These are phyloP conservation scores for Kodamaea anthophila DNA, from an alignment of 1,139 yeast species.

Conservation along the genomic window DNA sequence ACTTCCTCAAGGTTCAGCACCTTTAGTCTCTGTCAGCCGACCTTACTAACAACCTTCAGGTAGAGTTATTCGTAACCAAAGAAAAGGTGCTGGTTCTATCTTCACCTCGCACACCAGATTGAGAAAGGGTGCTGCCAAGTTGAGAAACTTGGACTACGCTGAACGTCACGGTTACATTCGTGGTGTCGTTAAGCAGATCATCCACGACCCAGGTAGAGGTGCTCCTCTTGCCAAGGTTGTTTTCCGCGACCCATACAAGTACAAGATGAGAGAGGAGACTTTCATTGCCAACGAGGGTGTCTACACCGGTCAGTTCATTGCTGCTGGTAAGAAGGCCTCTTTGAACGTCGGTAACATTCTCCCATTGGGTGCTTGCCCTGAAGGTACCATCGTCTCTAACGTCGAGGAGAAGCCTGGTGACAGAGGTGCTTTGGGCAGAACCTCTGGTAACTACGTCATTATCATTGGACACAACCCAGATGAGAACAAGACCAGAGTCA, in stretches of 20 bases:
- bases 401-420: slow-evolving; percentile 99
- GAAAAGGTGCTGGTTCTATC: slow-evolving; percentile 99
- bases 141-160: slow-evolving; percentile 98
- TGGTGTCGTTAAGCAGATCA: slow-evolving; percentile 97
- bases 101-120: slow-evolving; percentile 99
- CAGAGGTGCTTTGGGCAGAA: slow-evolving; percentile 99
- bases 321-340: slow-evolving; percentile 98
- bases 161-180: slow-evolving; percentile 99
- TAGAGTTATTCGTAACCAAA: slow-evolving; percentile 99
- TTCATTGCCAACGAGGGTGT: slow-evolving; percentile 99
- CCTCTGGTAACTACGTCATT: slow-evolving; percentile 99
- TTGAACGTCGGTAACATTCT: slow-evolving; percentile 95
- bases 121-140: slow-evolving; percentile 99
- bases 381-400: slow-evolving; percentile 98
- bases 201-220: slow-evolving; percentile 99
- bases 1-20: no score
- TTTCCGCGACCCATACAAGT: slow-evolving; percentile 99
- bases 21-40: background rate
- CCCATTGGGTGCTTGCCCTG: slow-evolving; percentile 97
- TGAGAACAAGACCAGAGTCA: slow-evolving; percentile 96
- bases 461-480: slow-evolving; percentile 99
- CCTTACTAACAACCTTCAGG: slow-evolving; percentile 42
- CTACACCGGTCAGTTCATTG: slow-evolving; percentile 98
- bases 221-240: slow-evolving; percentile 99
- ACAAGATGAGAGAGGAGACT: slow-evolving; percentile 96